Base-by-base conservation (phyloP, 805 yeast species). In the Pichia heedii region DNA sequence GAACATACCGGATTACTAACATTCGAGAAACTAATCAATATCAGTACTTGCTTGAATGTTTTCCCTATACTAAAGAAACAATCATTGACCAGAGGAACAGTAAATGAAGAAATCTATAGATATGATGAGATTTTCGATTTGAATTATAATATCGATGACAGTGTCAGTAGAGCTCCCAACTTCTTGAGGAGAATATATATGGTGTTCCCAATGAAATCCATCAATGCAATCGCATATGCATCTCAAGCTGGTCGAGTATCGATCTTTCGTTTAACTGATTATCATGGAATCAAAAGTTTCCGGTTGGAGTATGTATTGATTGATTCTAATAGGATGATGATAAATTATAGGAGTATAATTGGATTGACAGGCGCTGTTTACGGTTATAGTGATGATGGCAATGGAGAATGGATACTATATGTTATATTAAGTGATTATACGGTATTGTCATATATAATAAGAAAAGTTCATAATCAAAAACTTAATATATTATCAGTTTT, bases 271-370 rank as follows among this genome's bases (percentile, higher is more conserved):
- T 48, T 72, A 27, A 70, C 72, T 3, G 53, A 62, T 26, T 66
- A 62, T 46, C 49, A 72, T 24, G 76, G 76, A 0, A 42, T 70
- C 1, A 61, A 58, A 47, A 59, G 66, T 18, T 51, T 72, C 44
- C 63, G 74, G 44, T 66, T 67, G 29, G 81, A 76, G 48, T 62
- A 54, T 38, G 57, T 73, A 19, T 67, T 74, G 42, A 65, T 69
- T 5, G 38, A 48, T 20, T 53, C 53, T 21, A 53, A 50, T 32
- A 45, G 47, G 21, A 33, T 53, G 26, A 48, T 51, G 35, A 53
- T 50, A 8, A 50, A 46, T 33, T 41, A 47, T 4, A 42, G 59
- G 13, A 54, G 57, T 5, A 37, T 60, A 30, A 47, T 51, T 22
- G 65, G 65, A 18, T 36, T 61, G 29, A 42, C 47, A 18, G 43